phyloP scores from a whole-genome alignment of 2,329 filamentous ascomycete genomes.

The Alternaria postmessia region DNA sequence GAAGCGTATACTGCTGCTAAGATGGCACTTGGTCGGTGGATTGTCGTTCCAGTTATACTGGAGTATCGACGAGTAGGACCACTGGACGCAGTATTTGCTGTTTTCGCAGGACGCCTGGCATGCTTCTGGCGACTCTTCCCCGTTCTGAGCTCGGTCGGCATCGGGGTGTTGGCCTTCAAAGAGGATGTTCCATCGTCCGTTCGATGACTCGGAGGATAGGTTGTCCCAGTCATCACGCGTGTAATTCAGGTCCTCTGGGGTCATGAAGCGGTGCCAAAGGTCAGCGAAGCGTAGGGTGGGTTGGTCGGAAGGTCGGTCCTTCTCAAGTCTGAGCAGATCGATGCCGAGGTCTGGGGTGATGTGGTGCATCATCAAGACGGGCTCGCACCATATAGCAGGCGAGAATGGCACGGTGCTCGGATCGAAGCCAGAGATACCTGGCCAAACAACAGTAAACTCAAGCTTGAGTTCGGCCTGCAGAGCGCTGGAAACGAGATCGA shows the following conservation, averaged over 20 bases:
- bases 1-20: conserved; percentile 44
- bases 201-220: conserved; percentile 38
- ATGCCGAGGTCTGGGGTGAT: conserved; percentile 54
- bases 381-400: conserved; percentile 54
- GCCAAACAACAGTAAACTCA: conserved; percentile 57
- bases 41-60: conserved; percentile 44
- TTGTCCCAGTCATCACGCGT: conserved; percentile 47
- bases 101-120: conserved; percentile 40
- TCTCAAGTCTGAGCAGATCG: conserved; percentile 57
- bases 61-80: conserved; percentile 40
- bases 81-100: conserved; percentile 43
- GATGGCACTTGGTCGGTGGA: conserved; percentile 42
- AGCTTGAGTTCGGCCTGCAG: conserved; percentile 56
- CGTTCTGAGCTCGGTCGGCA: conserved; percentile 23
- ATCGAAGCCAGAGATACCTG: conserved; percentile 44
- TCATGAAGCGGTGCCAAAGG: conserved; percentile 41
- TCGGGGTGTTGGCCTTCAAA: conserved; percentile 32
- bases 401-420: conserved; percentile 51
- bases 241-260: conserved; percentile 32
- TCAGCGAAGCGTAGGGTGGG: conserved; percentile 37
- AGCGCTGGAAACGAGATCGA: conserved; percentile 60
- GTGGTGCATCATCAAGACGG: conserved; percentile 53
- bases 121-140: conserved; percentile 39
- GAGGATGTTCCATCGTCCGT: conserved; percentile 46
- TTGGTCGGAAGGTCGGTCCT: conserved; percentile 33